These are phyloP conservation scores for grape (Vitis vinifera) DNA, from an alignment of 164 flowering plant species.

Conservation along the genomic window ASM3070453v1 NC_081806.1:19921001-19921500, in stretches of 20 bases:
- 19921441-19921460: constrained; percentile 15
- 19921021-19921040: too few relatives aligned
- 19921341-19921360: background rate
- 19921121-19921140: background rate
- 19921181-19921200: background rate
- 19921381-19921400: background rate
- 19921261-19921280: background rate
- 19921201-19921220: background rate
- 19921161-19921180: background rate
- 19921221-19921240: background rate
- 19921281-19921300: constrained; percentile 3
- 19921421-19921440: constrained; percentile 18
- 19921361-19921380: too few relatives aligned
- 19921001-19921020: background rate
- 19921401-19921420: background rate
- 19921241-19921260: constrained; percentile 6
- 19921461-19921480: constrained; percentile 12
- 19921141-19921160: constrained; percentile 7
- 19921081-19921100: too few relatives aligned
- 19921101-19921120: background rate
- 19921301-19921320: background rate
- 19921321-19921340: background rate
- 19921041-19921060: too few relatives aligned
- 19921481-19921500: constrained; percentile 18
- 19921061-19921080: too few relatives aligned